These are phyloP conservation scores for Vigna reflexopilosa DNA, from an alignment of 306 rosid species.

Conservation along the genomic window DNA sequence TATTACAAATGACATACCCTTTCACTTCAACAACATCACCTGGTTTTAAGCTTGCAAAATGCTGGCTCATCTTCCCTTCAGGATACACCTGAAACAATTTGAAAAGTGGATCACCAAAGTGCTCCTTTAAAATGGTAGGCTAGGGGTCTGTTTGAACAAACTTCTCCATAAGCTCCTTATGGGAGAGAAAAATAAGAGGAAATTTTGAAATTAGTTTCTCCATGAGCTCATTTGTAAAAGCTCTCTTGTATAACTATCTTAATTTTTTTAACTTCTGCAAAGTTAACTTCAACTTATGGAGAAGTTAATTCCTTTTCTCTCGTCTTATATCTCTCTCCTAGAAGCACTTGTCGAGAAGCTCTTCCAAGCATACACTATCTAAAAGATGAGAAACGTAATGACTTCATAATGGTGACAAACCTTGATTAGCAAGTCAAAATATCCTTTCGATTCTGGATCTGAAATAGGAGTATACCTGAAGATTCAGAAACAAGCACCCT, in stretches of 20 bases:
- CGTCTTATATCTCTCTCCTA: no score
- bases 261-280: no score
- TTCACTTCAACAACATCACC: constrained; percentile 98
- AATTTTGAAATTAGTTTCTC: no score
- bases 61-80: constrained; percentile 97
- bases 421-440: constrained; percentile 95
- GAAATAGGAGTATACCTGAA: constrained; percentile 97
- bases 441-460: constrained; percentile 88
- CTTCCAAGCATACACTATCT: background rate
- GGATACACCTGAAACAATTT: constrained; percentile 80
- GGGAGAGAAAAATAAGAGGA: no score
- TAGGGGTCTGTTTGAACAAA: no score
- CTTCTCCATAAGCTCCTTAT: no score
- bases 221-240: no score
- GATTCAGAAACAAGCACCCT: constrained; percentile 34
- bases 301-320: no score
- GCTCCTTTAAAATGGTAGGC: constrained; percentile 18
- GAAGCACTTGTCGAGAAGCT: no score
- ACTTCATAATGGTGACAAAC: constrained; percentile 49
- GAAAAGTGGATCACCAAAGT: constrained; percentile 29
- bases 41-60: constrained; percentile 94
- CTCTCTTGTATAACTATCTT: no score
- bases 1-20: constrained; percentile 66
- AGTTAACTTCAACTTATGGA: no score
- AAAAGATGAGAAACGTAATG: constrained; percentile 31